Evolutionary conservation across 306 rosid genomes (phyloP), one percentile per base, ranked within the genome.

Genomic region (Cicer pinnatifidum): DNA sequence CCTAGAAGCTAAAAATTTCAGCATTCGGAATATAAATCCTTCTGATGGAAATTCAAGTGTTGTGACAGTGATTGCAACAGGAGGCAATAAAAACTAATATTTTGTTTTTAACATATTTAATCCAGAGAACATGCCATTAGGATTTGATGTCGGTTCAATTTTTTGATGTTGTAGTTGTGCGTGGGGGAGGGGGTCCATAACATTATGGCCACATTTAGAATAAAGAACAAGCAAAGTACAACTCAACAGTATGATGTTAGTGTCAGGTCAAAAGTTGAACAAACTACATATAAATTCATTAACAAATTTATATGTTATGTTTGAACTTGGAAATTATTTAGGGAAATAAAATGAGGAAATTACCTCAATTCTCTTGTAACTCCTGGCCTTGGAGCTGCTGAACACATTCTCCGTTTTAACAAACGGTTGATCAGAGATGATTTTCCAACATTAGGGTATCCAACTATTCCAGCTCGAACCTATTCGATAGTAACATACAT

Each of bases 301-400:
- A 46, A 66, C 72, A 63, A 67, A 58, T 40, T 41, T 39, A 51
- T 47, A 50, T 41, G 39, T 38, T 7, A 65, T 3, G 38, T 80
- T 16, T 28, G 57, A 35, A 62, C 63, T 43, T 20, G 51, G 53
- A 52, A 57, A 50, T 64, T 20, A 73, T 60, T 8, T 47, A 61
- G 58, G 54, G 52, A 63, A 62, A 15, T 46, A 76, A 82, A 72
- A 75, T 69, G 53, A 52, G 51, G 69, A 77, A 40, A 63, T 65
- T 82, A 89, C 98, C 67, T 89, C 88, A 91, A 79, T 44, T 76
- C 89, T 83, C 98, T 86, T 54, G 98, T 93, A 69, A 93, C 96
- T 61, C 98, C 98, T 15, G 98, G 97, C 66, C 98, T 91, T 44
- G 98, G 96, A 79, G 98, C 98, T 64, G 98, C 97, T 52, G 94